Evolutionary conservation across 352 stramenopile genomes (phyloP), one percentile per base, ranked within the genome.

Genomic region (Phytophthora capsici): DNA sequence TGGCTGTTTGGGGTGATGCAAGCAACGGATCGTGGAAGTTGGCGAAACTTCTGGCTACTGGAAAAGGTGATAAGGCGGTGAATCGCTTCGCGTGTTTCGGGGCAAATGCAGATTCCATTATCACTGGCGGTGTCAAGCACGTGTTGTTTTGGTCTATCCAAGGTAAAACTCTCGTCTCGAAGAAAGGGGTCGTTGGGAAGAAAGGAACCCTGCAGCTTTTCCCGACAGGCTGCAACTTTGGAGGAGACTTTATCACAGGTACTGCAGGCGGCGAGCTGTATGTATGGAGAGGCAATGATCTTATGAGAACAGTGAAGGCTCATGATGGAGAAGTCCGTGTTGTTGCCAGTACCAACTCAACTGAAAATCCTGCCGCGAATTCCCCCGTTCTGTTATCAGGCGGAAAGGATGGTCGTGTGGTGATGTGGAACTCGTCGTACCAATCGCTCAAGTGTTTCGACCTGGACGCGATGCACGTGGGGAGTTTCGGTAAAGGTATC

Each of bases 371-470:
- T 30, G 17, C 37, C 20, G 40, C 28, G 30, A 57, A 34, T 6
- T 34, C 54, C 6, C 48, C 52, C 2, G 45, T 75, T 2, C 28
- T 94, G 5, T 26, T 93, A 7, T 90, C 77, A 30, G 86, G 84
- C 8, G 84, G 86, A 3, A 92, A 90, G 51, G 86, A 93, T 51
- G 86, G 83, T 34, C 83, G 84, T 37, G 64, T 93, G 22, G 48
- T 91, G 8, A 77, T 94, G 57, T 90, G 77, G 78, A 89, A 85
- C 50, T 48, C 66, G 4, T 68, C 64, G 28, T 90, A 85, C 44
- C 86, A 94, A 66, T 80, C 78, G n/a, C 57, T 94, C 14, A 85
- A 91, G 61, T 88, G 69, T 41, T 80, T 91, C 26, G 80, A 91
- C 44, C 19, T 94, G 19, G 64, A 48, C 1, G 64, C 71, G 10